These are phyloP conservation scores for Russula dissimulans DNA, from an alignment of 768 basidiomycete species.

Conservation along the genomic window DNA sequence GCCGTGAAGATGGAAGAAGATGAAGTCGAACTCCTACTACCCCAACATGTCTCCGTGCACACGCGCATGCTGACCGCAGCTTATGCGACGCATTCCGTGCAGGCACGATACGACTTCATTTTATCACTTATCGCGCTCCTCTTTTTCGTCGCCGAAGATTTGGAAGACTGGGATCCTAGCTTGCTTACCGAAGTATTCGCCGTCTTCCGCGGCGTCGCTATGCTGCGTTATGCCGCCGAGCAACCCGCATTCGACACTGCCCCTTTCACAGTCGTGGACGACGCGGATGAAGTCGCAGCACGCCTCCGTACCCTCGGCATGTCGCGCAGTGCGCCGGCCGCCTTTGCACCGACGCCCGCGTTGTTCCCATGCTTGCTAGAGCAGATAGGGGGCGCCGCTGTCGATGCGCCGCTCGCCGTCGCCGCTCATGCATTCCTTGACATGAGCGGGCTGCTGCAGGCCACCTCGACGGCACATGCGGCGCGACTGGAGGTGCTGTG, in stretches of 20 bases:
- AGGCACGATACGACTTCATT: slow-evolving; percentile 69
- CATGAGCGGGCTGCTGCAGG: slow-evolving; percentile 53
- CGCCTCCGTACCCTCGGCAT: slow-evolving; percentile 71
- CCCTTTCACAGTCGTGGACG: slow-evolving; percentile 25
- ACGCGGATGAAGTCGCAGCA: slow-evolving; percentile 46
- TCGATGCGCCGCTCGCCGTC: slow-evolving; percentile 41
- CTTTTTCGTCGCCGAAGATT: slow-evolving; percentile 59
- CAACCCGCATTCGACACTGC: slow-evolving; percentile 44
- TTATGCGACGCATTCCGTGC: slow-evolving; percentile 52
- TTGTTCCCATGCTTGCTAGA: slow-evolving; percentile 54
- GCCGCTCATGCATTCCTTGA: slow-evolving; percentile 68
- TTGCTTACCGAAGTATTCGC: slow-evolving; percentile 68
- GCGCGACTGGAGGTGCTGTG: slow-evolving; percentile 62
- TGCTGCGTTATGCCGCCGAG: slow-evolving; percentile 51
- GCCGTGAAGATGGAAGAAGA: slow-evolving; percentile 71
- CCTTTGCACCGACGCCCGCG: slow-evolving; percentile 35
- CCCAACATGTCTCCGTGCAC: slow-evolving; percentile 52
- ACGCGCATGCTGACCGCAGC: slow-evolving; percentile 49
- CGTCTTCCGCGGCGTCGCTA: slow-evolving; percentile 68
- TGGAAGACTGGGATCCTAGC: slow-evolving; percentile 54
- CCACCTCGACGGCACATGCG: slow-evolving; percentile 57
- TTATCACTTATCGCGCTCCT: slow-evolving; percentile 56
- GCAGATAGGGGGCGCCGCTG: slow-evolving; percentile 31
- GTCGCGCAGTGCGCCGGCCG: slow-evolving; percentile 27
- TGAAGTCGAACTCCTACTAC: slow-evolving; percentile 47